Conservation (phyloP, 768 basidiomycete genomes). For the Leccinum truebloodii region DNA sequence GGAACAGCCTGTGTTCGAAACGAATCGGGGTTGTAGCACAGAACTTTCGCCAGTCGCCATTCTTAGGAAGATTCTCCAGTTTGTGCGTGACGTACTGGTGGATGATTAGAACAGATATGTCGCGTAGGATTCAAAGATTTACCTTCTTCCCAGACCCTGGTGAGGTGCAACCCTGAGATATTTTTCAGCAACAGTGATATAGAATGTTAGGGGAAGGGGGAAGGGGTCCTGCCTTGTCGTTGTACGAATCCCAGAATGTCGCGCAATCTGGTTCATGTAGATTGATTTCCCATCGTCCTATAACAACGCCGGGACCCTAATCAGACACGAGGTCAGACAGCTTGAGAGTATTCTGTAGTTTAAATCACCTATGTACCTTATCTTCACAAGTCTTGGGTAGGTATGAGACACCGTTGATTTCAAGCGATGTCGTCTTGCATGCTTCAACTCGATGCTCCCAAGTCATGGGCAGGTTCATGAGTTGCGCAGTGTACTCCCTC, state of each 20-base stretch:
- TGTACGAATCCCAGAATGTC: slow-evolving; percentile 26
- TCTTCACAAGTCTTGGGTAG: slow-evolving; percentile 27
- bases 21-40: slow-evolving; percentile 35
- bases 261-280: slow-evolving; percentile 30
- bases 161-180: slow-evolving; percentile 25
- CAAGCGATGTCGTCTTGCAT: slow-evolving; percentile 23
- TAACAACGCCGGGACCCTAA: slow-evolving; percentile 21
- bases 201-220: background rate
- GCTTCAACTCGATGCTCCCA: slow-evolving; percentile 23
- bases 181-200: slow-evolving; percentile 2
- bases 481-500: slow-evolving; percentile 30
- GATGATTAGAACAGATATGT: background rate
- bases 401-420: slow-evolving; percentile 22
- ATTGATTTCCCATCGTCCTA: slow-evolving; percentile 30
- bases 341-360: background rate
- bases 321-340: background rate
- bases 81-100: slow-evolving; percentile 29
- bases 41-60: slow-evolving; percentile 34
- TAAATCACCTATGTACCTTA: slow-evolving; percentile 7
- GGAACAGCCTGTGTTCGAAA: slow-evolving; percentile 27
- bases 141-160: slow-evolving; percentile 25
- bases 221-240: slow-evolving; percentile 24
- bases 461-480: slow-evolving; percentile 29
- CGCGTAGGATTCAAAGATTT: background rate
- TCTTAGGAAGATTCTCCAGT: slow-evolving; percentile 26